Conservation (phyloP, 1,284 basidiomycete genomes). For the Ceratobasidium sp. region DNA sequence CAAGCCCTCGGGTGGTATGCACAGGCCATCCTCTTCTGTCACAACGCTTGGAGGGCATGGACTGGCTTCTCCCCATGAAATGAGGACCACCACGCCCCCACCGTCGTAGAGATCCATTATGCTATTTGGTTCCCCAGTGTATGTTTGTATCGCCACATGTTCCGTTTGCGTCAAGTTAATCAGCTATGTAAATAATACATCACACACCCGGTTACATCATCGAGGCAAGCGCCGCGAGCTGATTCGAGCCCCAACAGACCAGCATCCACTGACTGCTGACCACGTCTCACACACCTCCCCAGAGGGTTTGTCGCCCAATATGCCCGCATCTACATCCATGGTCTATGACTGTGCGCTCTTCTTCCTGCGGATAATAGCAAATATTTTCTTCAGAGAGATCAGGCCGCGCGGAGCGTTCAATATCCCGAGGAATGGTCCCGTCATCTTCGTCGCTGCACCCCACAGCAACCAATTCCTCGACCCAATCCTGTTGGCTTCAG, state of each 20-base stretch:
- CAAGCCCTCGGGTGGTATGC: conserved; percentile 18
- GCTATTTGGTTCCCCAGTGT: conserved; percentile 16
- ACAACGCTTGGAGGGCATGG: conserved; percentile 38
- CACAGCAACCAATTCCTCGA: conserved; percentile 99
- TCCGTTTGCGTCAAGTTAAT: conserved; percentile 22
- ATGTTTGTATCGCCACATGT: conserved; percentile 28
- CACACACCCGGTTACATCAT: conserved; percentile 6
- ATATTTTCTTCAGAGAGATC: conserved; percentile 98
- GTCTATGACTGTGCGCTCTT: conserved; percentile 70
- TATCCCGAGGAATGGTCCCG: conserved; percentile 88
- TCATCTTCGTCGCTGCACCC: conserved; percentile 96
- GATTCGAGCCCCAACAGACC: conserved; percentile 22
- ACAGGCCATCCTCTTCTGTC: conserved; percentile 31
- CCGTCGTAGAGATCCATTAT: conserved; percentile 22
- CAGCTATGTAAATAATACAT: conserved; percentile 18
- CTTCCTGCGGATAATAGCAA: conserved; percentile 85
- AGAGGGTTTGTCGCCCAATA: conserved; percentile 7
- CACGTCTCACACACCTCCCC: conserved; percentile 12
- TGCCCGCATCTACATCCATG: conserved; percentile 45
- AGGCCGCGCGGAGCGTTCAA: conserved; percentile 94
- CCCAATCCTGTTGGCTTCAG: conserved; percentile 85
- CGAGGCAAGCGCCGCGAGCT: conserved; percentile 4
- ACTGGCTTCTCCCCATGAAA: conserved; percentile 10
- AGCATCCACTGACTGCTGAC: conserved; percentile 10
- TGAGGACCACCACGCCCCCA: conserved; percentile 22